Evolutionary conservation across 2,329 filamentous ascomycete genomes (phyloP), one percentile per base, ranked within the genome.

Genomic region (Microascus cirrosus): DNA sequence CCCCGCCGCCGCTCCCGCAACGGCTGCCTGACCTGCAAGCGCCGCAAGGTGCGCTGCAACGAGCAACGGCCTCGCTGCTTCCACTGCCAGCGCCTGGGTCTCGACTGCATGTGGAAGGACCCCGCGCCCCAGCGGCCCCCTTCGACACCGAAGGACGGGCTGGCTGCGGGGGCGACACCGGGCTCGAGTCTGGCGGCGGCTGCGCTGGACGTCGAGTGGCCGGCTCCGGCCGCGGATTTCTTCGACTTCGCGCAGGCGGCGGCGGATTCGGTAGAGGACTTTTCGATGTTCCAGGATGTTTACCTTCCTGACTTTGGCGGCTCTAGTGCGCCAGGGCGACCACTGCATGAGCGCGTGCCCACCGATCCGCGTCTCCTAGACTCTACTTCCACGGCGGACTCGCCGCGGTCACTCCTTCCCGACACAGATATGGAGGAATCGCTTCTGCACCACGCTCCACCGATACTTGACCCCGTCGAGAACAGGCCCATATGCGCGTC

Each of bases 31-130:
- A 77, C 74, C 32, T 78, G 75, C 67, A 73, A 76, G 61, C 75
- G 77, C 42, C 72, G 77, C 60, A 81, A 81, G 67, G 79, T 80
- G 62, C 74, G 77, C 62, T 82, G 78, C 65, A 77, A 80, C 62
- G 78, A 81, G 67, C 72, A 74, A 61, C 73, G 76, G 59, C 78
- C 79, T 7, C 66, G 74, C 20, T 82, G 79, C 64, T 74, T 70
- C 55, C 78, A 80, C 63, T 82, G 79, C 67, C 75, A 75, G 64
- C 72, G 78, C 48, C 71, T 81, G 54, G 77, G 77, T 59, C 69
- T 82, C 25, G 73, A 80, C 53, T 82, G 79, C 65, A 72, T 72
- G 55, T 81, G 79, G 78, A 53, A 53, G 51, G 25, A 53, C 24
- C 18, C 51, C 5, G 10, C 51, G 24, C 18, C 4, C 5, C 6